These are phyloP conservation scores for Podila verticillata DNA, from an alignment of 192 early-diverging fungal species.

Conservation along the genomic window DNA sequence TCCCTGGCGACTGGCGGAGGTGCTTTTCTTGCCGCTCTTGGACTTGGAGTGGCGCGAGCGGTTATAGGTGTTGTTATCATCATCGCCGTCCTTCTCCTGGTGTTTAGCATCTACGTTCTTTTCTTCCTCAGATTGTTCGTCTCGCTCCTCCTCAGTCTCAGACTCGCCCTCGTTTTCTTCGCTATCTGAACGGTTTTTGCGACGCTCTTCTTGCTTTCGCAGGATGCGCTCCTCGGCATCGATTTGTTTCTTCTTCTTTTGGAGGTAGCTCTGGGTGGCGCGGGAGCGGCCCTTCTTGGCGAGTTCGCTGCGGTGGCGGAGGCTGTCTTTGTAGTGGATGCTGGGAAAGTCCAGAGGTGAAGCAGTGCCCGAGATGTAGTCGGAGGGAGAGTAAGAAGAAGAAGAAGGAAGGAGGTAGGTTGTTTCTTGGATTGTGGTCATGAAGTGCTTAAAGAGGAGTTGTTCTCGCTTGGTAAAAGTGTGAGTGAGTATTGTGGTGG, in stretches of 20 bases:
- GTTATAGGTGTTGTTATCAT: background rate
- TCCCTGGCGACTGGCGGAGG: background rate
- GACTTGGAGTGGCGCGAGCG: background rate
- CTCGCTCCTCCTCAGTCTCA: background rate
- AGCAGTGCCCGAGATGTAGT: background rate
- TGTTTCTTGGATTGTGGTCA: slow-evolving; percentile 14
- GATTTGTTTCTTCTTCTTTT: slow-evolving; percentile 14
- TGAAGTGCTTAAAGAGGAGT: slow-evolving; percentile 20
- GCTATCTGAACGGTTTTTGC: background rate
- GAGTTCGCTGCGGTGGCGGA: slow-evolving; percentile 7
- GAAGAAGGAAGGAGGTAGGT: background rate
- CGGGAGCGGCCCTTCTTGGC: slow-evolving; percentile 14
- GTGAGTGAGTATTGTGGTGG: background rate
- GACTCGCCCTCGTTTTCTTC: background rate
- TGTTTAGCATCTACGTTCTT: background rate
- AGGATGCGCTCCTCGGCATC: slow-evolving; percentile 13
- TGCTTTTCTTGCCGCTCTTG: background rate
- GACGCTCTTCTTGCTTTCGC: slow-evolving; percentile 8
- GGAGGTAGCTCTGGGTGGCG: slow-evolving; percentile 10
- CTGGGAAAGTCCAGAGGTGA: slow-evolving; percentile 10
- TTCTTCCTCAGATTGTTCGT: background rate
- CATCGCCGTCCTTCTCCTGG: background rate
- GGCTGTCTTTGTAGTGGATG: slow-evolving; percentile 4
- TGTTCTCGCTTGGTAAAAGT: slow-evolving; percentile 31
- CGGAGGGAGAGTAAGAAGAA: background rate